These are phyloP conservation scores for Pseudogymnoascus sp. DNA, from an alignment of 2,329 filamentous ascomycete species.

Conservation along the genomic window DNA sequence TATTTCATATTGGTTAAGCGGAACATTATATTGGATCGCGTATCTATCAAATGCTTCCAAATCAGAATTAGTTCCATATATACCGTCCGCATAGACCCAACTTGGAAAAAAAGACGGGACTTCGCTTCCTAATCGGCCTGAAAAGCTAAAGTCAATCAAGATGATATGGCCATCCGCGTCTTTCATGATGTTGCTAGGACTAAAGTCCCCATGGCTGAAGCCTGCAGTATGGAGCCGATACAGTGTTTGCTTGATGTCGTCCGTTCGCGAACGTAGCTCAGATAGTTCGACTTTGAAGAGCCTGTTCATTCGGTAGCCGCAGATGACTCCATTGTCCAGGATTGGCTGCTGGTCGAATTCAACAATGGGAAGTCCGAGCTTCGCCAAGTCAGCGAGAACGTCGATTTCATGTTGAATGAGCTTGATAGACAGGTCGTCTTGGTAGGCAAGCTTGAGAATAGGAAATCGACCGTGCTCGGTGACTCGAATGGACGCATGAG, in stretches of 20 bases:
- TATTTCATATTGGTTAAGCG: no score
- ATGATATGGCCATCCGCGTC: no score
- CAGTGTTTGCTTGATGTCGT: constrained; percentile 14
- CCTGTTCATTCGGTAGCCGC: constrained; percentile 16
- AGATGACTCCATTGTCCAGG: constrained; percentile 14
- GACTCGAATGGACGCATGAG: constrained; percentile 15
- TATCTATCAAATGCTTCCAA: no score
- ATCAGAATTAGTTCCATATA: no score
- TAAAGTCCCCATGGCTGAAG: constrained; percentile 15
- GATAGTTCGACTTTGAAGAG: constrained; percentile 14
- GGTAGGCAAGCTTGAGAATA: constrained; percentile 16
- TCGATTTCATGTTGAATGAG: constrained; percentile 16
- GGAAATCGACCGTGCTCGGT: constrained; percentile 14
- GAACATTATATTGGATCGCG: no score
- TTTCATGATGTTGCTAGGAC: constrained; percentile 9
- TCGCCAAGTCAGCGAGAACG: constrained; percentile 12
- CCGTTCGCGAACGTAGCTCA: constrained; percentile 13
- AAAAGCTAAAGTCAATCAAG: no score
- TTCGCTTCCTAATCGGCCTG: no score
- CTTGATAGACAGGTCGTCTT: constrained; percentile 15
- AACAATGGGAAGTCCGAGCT: constrained; percentile 15
- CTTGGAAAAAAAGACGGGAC: no score
- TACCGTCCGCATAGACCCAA: no score
- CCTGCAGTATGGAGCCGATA: constrained; percentile 14
- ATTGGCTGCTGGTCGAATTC: constrained; percentile 14